Evolutionary conservation across 495 filamentous ascomycete genomes (phyloP).

Genomic region (Tuber indicum): DNA sequence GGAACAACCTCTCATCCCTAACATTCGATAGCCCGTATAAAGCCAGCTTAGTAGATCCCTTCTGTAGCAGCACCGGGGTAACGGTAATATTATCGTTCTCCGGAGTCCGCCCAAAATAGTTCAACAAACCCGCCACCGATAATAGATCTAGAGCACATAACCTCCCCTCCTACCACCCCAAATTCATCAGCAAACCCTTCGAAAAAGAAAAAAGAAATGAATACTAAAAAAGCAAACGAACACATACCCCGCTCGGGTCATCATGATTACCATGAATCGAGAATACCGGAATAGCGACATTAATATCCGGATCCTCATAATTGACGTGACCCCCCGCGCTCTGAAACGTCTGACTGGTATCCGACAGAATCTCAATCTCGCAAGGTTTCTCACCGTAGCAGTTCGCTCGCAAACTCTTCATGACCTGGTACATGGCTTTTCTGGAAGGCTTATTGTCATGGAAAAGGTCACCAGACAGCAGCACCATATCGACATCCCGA

Average conservation of each 20-base stretch:
- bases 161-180: conserved; percentile 60
- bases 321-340: conserved; percentile 86
- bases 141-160: conserved; percentile 84
- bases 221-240: conserved; percentile 27
- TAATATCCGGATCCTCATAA: conserved; percentile 96
- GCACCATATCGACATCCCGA: conserved; percentile 90
- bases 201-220: conserved; percentile 13
- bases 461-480: conserved; percentile 90
- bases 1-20: conserved; percentile 85
- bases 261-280: conserved; percentile 99
- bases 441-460: conserved; percentile 98
- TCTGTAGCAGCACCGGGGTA: conserved; percentile 87
- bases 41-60: conserved; percentile 87
- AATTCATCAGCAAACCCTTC: neutral
- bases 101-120: conserved; percentile 90
- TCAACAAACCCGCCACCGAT: conserved; percentile 81
- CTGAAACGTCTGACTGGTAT: conserved; percentile 80
- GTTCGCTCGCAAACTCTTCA: conserved; percentile 84
- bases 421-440: conserved; percentile 94
- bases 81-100: conserved; percentile 86
- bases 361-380: conserved; percentile 89
- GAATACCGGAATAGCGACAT: conserved; percentile 94
- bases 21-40: conserved; percentile 96
- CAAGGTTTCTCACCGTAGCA: conserved; percentile 93
- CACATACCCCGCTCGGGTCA: conserved; percentile 67